Conservation (phyloP, 2,329 filamentous ascomycete genomes). For the Clonostachys rosea region DNA sequence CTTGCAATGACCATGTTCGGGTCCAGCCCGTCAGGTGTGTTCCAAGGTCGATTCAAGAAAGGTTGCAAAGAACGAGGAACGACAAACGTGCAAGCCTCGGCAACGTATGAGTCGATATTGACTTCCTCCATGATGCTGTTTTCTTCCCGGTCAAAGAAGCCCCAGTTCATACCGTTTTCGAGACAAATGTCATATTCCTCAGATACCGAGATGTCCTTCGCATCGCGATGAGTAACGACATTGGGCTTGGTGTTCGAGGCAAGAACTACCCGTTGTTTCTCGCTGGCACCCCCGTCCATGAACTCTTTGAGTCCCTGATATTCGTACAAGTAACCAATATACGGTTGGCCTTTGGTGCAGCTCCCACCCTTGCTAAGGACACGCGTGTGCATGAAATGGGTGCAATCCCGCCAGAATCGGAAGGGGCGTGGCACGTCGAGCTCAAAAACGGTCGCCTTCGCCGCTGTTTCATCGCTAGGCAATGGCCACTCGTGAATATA, state of each 20-base stretch:
- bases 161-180: too few relatives aligned
- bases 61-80: neutral
- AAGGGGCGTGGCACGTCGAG: slow-evolving; percentile 33
- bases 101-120: too few relatives aligned
- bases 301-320: too few relatives aligned
- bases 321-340: too few relatives aligned
- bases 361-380: slow-evolving; percentile 17
- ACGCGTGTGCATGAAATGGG: slow-evolving; percentile 27
- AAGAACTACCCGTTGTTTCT: neutral
- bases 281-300: too few relatives aligned
- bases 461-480: slow-evolving; percentile 18
- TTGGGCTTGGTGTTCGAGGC: neutral
- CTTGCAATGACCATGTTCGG: slow-evolving; percentile 47
- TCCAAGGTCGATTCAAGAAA: neutral
- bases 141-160: too few relatives aligned
- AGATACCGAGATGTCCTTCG: too few relatives aligned
- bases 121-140: too few relatives aligned
- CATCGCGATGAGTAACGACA: neutral
- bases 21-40: neutral
- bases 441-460: slow-evolving; percentile 48
- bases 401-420: slow-evolving; percentile 40
- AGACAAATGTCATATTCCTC: too few relatives aligned
- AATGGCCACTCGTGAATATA: slow-evolving; percentile 52
- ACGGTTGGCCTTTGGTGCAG: too few relatives aligned
- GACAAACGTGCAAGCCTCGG: too few relatives aligned